Evolutionary conservation across 345 rosid genomes (phyloP), one percentile per base, ranked within the genome.

Genomic region (Citrus hindsii): DNA sequence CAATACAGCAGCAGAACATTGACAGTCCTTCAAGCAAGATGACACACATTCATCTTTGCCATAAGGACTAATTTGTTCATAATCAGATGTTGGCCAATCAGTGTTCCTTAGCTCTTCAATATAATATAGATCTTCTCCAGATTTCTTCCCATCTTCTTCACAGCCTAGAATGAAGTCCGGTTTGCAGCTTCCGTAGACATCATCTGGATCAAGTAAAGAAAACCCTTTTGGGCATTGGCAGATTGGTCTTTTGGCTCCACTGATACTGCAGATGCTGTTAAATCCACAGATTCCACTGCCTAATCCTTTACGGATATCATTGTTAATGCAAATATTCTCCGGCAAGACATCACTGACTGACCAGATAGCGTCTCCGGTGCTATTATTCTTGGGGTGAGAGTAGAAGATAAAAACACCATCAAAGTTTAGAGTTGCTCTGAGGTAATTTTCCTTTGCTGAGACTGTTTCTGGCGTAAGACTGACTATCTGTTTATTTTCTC

Each of bases 231-330:
- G 87, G 69, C 90, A 88, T 28, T 35, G 9, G 63, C 88, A 85
- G 3, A 2, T 59, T 46, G 87, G 84, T 51, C 87, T 79, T 24
- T 35, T 7, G 32, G 76, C 46, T 12, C 3, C 9, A 21, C 25
- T 64, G 7, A 80, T 78, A n/a, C 30, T 61, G 71, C 90, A 88
- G 16, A 83, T 56, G 61, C 80, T 75, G 69, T 88, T 85, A 61
- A 53, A 83, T 28, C 88, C 90, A 62, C 88, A 85, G 37, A 73
- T 55, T 9, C 87, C 90, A 68, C 78, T 66, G 7, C 89, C 89
- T 1, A 12, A 2, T 7, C 9, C 25, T 9, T 16, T 64, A 0
- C 2, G 9, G 32, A n/a, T 13, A 2, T 30, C 67, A 0, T 58
- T 46, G 66, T 37, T 59, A 16, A 74, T 18, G 18, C 86, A 88